phyloP scores from a whole-genome alignment of 495 filamentous ascomycete species.

The Pyronema domesticum region DNA sequence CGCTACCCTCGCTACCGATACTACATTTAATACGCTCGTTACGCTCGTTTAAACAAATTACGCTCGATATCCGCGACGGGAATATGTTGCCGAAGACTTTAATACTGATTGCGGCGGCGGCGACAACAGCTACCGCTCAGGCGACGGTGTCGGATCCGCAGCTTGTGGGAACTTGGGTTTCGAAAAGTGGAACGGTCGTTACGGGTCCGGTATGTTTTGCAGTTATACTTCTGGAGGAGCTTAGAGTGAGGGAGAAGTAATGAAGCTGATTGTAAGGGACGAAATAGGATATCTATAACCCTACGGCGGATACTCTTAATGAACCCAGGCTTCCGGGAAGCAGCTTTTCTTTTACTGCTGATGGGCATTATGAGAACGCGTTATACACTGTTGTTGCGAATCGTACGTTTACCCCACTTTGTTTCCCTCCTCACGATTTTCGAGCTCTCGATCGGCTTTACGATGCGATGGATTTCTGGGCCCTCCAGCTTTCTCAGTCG shows the following conservation, averaged over 20 bases:
- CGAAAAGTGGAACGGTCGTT: slow-evolving; percentile 52
- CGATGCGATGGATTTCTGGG: neutral
- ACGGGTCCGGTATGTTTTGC: slow-evolving; percentile 49
- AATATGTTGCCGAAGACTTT: too few species aligned
- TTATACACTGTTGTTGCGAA: slow-evolving; percentile 58
- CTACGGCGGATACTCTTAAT: slow-evolving; percentile 45
- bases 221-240: neutral
- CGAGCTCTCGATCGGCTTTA: too few species aligned
- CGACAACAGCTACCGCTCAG: neutral
- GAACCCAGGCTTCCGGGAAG: slow-evolving; percentile 59
- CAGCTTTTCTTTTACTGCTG: slow-evolving; percentile 59
- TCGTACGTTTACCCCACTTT: slow-evolving; percentile 33
- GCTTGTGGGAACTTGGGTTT: slow-evolving; percentile 50
- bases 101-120: too few species aligned
- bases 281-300: slow-evolving; percentile 56
- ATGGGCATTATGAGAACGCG: slow-evolving; percentile 57
- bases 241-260: neutral
- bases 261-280: neutral
- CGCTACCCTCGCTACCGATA: neutral
- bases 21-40: neutral
- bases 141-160: neutral
- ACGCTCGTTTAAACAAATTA: neutral
- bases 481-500: neutral
- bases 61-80: too few species aligned
- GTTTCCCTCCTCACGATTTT: neutral